Evolutionary conservation across 805 yeast species (phyloP).

Genomic region (Nakazawaea siamensis): DNA sequence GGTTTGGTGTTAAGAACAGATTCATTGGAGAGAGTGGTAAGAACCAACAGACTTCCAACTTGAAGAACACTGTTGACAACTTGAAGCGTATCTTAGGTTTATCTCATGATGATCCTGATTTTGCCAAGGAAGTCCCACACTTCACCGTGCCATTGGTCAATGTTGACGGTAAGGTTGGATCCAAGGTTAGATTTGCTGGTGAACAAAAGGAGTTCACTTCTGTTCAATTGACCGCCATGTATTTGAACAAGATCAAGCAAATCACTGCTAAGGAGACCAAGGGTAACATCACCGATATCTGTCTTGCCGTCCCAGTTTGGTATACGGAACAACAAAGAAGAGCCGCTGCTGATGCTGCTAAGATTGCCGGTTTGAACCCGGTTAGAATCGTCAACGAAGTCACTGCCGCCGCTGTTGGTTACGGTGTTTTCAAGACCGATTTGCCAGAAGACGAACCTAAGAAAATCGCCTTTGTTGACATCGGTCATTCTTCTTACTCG

Average conservation of each 20-base stretch:
- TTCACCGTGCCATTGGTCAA: conserved; percentile 67
- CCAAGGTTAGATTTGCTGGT: conserved; percentile 79
- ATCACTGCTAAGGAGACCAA: conserved; percentile 78
- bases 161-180: conserved; percentile 69
- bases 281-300: conserved; percentile 76
- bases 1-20: conserved; percentile 85
- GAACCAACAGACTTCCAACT: conserved; percentile 92
- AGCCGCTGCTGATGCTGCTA: conserved; percentile 91
- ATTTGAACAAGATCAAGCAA: conserved; percentile 80
- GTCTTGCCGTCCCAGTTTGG: conserved; percentile 95
- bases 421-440: conserved; percentile 97
- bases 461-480: conserved; percentile 88
- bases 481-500: conserved; percentile 94
- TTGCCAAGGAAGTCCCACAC: conserved; percentile 64
- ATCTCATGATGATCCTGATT: conserved; percentile 65
- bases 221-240: conserved; percentile 92
- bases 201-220: conserved; percentile 73
- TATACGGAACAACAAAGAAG: conserved; percentile 95
- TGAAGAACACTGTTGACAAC: conserved; percentile 94
- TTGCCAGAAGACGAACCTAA: conserved; percentile 90
- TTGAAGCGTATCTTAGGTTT: conserved; percentile 90
- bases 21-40: conserved; percentile 93
- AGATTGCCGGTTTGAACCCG: conserved; percentile 95
- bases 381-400: conserved; percentile 96
- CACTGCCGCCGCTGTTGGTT: conserved; percentile 98